Conservation (phyloP, 257 asterid genomes). For the Eucommia ulmoides region DNA sequence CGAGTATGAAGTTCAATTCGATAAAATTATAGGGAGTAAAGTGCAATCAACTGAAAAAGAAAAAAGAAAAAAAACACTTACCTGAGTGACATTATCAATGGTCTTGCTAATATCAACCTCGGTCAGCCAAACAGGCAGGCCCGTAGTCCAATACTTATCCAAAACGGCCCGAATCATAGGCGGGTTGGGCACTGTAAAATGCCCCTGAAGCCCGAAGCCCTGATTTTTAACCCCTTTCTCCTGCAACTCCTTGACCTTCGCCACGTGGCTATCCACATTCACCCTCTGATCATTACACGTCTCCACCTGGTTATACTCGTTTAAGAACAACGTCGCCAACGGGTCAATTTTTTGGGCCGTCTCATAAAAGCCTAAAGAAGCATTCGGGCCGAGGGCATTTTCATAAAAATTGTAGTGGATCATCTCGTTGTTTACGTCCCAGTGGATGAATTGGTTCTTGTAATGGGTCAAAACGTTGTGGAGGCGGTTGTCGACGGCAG, state of each 20-base stretch:
- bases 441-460: slow-evolving; percentile 46
- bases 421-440: slow-evolving; percentile 69
- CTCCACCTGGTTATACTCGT: slow-evolving; percentile 46
- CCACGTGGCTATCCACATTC: slow-evolving; percentile 28
- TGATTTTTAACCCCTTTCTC: slow-evolving; percentile 25
- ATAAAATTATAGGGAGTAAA: not conserved
- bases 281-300: slow-evolving; percentile 24
- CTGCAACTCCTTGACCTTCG: slow-evolving; percentile 23
- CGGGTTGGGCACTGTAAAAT: slow-evolving; percentile 36
- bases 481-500: slow-evolving; percentile 33
- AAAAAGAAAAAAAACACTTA: not conserved
- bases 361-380: slow-evolving; percentile 30
- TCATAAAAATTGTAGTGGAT: slow-evolving; percentile 51
- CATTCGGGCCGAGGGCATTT: slow-evolving; percentile 35
- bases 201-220: slow-evolving; percentile 54
- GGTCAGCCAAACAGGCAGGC: slow-evolving; percentile 59
- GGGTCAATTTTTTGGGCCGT: slow-evolving; percentile 37
- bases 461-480: slow-evolving; percentile 34
- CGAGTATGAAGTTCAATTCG: no score
- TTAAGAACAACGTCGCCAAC: slow-evolving; percentile 40
- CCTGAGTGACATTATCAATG: slow-evolving; percentile 19
- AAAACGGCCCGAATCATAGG: slow-evolving; percentile 37
- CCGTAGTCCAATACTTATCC: slow-evolving; percentile 35
- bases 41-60: not conserved
- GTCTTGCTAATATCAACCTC: slow-evolving; percentile 34